Evolutionary conservation across 176 grass and related monocot genomes (phyloP), one percentile per base, ranked within the genome.

Genomic region (Alopecurus myosuroides): DNA sequence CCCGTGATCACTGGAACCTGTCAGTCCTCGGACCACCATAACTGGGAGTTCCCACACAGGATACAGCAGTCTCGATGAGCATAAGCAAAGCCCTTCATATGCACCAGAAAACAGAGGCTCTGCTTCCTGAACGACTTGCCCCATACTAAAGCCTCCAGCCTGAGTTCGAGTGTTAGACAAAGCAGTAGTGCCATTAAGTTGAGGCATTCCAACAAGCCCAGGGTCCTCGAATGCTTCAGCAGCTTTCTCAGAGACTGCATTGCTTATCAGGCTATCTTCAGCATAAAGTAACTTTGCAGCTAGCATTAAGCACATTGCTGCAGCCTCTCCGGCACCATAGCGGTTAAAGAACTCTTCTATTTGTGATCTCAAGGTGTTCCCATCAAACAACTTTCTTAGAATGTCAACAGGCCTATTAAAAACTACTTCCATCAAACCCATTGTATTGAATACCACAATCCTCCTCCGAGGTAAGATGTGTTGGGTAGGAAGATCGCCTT

Each of bases 141-240:
- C 96, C 96, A 98, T 98, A 83, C 96, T 98, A 81, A 98, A 98
- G 60, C 93, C 96, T 76, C 96, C 96, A 90, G 86, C 87, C 73
- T 88, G 89, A 82, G 91, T 86, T 78, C 85, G 76, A 1, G 93
- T 82, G 82, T 85, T 94, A 68, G 93, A 90, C 66, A 94, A 90
- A 81, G 89, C 88, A 86, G 85, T 86, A 35, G 70, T 86, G 81
- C 88, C 88, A 88, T 88, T 87, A 73, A 93, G 79, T 91, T 94
- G 94, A 76, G 94, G 89, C 91, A 93, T 90, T 37, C 96, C 96
- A 49, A 98, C 93, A 30, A 98, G 77, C 52, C 89, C 85, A 69
- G 96, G 89, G 84, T 98, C 93, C 87, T 98, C 96, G 86, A 98
- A 98, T 50, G 93, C 88, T 86, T 95, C 96, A 84, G 96, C 93